These are phyloP conservation scores for Ascocoryne sarcoides DNA, from an alignment of 2,329 filamentous ascomycete genomes.

Conservation along the genomic window DNA sequence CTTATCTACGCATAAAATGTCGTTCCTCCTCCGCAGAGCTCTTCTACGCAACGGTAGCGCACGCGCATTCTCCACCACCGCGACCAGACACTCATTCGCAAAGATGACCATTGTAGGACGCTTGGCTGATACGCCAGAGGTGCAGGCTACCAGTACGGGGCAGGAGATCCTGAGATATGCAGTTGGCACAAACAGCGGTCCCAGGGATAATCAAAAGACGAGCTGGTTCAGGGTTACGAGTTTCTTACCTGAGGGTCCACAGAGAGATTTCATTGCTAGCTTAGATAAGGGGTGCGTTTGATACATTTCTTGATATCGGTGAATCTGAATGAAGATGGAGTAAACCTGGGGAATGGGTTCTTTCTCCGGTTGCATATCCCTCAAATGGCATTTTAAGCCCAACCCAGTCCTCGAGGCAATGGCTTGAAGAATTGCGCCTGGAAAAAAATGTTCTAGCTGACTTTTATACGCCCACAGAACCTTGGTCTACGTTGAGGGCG, in stretches of 20 bases:
- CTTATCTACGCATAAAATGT: not conserved
- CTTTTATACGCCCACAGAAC: slow-evolving; percentile 42
- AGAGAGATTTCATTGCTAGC: slow-evolving; percentile 62
- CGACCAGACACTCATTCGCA: slow-evolving; percentile 58
- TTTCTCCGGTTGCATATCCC: too few species aligned
- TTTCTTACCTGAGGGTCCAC: slow-evolving; percentile 59
- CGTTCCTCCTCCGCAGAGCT: not conserved
- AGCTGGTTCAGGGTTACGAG: slow-evolving; percentile 78
- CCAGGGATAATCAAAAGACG: slow-evolving; percentile 60
- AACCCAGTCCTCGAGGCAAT: too few species aligned
- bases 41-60: not conserved
- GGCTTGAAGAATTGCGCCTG: too few species aligned
- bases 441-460: not conserved
- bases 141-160: slow-evolving; percentile 60
- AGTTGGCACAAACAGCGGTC: slow-evolving; percentile 60
- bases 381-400: too few species aligned
- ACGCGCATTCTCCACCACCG: slow-evolving; percentile 26
- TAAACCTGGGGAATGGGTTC: not conserved
- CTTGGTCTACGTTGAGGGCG: slow-evolving; percentile 75
- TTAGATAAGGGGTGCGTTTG: slow-evolving; percentile 75
- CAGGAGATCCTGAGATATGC: slow-evolving; percentile 69
- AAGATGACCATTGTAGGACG: slow-evolving; percentile 82
- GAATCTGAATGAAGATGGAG: not conserved
- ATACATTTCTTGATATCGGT: not conserved
- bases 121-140: slow-evolving; percentile 70